Evolutionary conservation across 2,329 filamentous ascomycete genomes (phyloP).

Genomic region (Fusarium hostae): DNA sequence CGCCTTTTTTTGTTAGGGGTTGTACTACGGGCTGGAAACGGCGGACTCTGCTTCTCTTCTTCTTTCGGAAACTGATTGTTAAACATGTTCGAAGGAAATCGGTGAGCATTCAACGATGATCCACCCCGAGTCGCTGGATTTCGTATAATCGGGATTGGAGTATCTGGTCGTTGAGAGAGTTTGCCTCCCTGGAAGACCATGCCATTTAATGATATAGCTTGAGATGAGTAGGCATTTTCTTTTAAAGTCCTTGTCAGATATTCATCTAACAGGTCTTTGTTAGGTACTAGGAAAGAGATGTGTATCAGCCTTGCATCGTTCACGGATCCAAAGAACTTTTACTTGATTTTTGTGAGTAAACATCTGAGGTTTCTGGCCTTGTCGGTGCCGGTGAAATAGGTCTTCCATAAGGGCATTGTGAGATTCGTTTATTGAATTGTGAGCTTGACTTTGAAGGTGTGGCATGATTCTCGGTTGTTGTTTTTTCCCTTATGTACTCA

Average conservation of each 20-base stretch:
- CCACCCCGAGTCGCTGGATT: fast-evolving
- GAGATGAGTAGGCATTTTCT: neutral
- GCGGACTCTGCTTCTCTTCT: neutral
- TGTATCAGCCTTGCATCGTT: fast-evolving
- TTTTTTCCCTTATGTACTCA: neutral
- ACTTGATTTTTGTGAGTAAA: fast-evolving
- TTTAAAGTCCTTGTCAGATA: neutral
- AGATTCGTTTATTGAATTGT: fast-evolving
- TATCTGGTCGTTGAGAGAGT: neutral
- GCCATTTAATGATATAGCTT: fast-evolving
- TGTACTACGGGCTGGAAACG: neutral
- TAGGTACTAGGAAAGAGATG: neutral
- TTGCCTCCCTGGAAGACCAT: neutral
- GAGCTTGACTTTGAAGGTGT: neutral
- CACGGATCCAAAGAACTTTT: fast-evolving
- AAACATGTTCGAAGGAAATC: fast-evolving
- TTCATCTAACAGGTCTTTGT: neutral
- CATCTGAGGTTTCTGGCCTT: fast-evolving
- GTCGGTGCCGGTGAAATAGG: neutral
- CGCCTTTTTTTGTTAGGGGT: neutral
- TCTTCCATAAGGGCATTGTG: neutral
- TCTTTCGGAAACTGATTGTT: fast-evolving
- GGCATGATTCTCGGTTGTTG: neutral
- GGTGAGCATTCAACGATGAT: neutral
- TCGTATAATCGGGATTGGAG: fast-evolving